These are phyloP conservation scores for Debaryomyces maramus DNA, from an alignment of 805 yeast genomes.

Conservation along the genomic window DNA sequence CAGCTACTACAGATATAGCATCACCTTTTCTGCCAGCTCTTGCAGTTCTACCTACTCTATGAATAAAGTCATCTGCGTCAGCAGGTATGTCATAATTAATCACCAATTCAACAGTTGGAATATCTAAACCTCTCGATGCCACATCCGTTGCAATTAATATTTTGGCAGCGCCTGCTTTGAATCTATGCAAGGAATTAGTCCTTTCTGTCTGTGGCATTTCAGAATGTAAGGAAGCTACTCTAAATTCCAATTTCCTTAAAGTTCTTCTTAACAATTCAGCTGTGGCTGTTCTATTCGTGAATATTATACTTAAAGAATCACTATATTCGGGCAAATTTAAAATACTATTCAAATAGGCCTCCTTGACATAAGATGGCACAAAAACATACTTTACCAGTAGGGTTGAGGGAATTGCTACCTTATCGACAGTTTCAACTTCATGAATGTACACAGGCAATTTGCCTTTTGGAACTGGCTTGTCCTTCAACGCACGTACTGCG, in stretches of 20 bases:
- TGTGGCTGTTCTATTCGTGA: slow-evolving; percentile 86
- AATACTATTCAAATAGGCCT: slow-evolving; percentile 75
- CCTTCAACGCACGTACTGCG: slow-evolving; percentile 78
- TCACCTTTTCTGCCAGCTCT: slow-evolving; percentile 94
- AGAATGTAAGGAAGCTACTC: slow-evolving; percentile 90
- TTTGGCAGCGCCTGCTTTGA: slow-evolving; percentile 92
- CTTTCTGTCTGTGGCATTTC: slow-evolving; percentile 93
- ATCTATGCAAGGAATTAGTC: slow-evolving; percentile 86
- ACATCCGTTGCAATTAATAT: slow-evolving; percentile 95
- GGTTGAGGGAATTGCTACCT: slow-evolving; percentile 78
- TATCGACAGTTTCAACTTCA: slow-evolving; percentile 72
- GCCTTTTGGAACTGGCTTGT: slow-evolving; percentile 56
- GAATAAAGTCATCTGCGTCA: slow-evolving; percentile 94
- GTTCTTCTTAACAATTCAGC: slow-evolving; percentile 87
- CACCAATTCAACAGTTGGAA: slow-evolving; percentile 88
- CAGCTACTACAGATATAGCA: slow-evolving; percentile 78
- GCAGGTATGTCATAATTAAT: slow-evolving; percentile 92
- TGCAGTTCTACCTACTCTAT: slow-evolving; percentile 98
- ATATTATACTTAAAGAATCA: slow-evolving; percentile 74
- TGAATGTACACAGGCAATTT: slow-evolving; percentile 62
- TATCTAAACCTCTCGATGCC: slow-evolving; percentile 96
- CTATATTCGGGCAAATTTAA: slow-evolving; percentile 61
- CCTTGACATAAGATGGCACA: slow-evolving; percentile 86
- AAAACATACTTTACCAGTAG: slow-evolving; percentile 65
- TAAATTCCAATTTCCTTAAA: slow-evolving; percentile 66